These are phyloP conservation scores for Polygonum maritimum DNA, from an alignment of 148 eudicot species.

Conservation along the genomic window DNA sequence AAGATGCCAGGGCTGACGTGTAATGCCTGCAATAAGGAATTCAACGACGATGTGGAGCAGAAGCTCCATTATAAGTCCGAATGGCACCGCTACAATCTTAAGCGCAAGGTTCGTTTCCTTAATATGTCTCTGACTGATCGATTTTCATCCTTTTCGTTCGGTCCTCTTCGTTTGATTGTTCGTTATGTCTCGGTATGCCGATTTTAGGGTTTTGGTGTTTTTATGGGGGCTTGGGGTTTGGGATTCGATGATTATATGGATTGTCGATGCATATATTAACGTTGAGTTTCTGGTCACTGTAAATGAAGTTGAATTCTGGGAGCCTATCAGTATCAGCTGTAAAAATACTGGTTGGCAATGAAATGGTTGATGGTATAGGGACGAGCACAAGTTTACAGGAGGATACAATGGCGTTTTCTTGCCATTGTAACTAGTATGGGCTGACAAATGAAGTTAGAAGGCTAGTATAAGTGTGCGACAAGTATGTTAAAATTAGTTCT, in stretches of 20 bases:
- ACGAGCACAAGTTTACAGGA: too few relatives aligned
- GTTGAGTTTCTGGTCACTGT: not conserved
- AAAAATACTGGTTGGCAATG: not conserved
- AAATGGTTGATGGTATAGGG: too few relatives aligned
- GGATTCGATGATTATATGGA: not conserved
- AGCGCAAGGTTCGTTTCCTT: slow-evolving; percentile 66
- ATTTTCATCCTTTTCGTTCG: not conserved
- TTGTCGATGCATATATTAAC: not conserved
- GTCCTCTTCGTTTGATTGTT: slow-evolving; percentile 1
- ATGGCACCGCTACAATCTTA: slow-evolving; percentile 98
- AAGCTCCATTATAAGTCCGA: slow-evolving; percentile 95
- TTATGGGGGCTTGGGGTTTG: not conserved
- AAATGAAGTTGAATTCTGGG: not conserved
- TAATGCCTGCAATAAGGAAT: slow-evolving; percentile 86
- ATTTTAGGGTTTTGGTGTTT: not conserved
- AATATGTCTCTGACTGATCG: not conserved
- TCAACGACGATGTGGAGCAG: slow-evolving; percentile 56
- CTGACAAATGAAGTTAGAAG: too few relatives aligned
- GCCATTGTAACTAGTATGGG: too few relatives aligned
- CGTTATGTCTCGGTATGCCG: not conserved
- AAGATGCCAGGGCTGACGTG: slow-evolving; percentile 77
- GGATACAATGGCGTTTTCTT: too few relatives aligned
- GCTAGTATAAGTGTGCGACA: too few relatives aligned
- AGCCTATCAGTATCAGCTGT: not conserved
- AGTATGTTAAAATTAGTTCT: not conserved